These are phyloP conservation scores for Xenoacremonium recifei DNA, from an alignment of 2,329 filamentous ascomycete genomes.

Conservation along the genomic window DNA sequence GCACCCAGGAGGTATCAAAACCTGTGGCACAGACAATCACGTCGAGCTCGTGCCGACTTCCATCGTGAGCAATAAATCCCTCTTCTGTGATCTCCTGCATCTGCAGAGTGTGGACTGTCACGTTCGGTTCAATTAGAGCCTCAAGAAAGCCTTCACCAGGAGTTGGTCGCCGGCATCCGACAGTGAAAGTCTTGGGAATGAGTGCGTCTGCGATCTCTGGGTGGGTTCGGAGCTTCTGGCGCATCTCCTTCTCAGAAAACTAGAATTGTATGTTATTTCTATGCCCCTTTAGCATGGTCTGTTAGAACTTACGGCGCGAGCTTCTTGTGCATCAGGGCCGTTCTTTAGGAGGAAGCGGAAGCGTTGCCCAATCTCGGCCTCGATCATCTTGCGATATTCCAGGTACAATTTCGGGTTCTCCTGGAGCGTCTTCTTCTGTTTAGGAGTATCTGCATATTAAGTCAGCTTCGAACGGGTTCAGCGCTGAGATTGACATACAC, in stretches of 20 bases:
- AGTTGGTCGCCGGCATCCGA: constrained; percentile 3
- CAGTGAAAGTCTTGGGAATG: constrained; percentile 2
- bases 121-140: neutral
- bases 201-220: neutral
- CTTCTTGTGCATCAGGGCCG: neutral
- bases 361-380: neutral
- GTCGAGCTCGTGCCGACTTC: neutral
- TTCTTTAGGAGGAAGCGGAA: neutral
- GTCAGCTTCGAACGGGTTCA: no score
- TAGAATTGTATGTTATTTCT: no score
- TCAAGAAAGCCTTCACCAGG: constrained; percentile 4
- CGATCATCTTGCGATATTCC: neutral
- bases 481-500: neutral
- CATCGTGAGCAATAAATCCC: neutral
- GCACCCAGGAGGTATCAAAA: constrained; percentile 1
- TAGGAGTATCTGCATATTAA: neutral
- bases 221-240: neutral
- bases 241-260: neutral
- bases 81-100: neutral
- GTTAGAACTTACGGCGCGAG: neutral
- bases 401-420: neutral
- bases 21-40: constrained; percentile 6
- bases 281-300: no score
- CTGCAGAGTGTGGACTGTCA: neutral
- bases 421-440: neutral